These are phyloP conservation scores for Stachybotrys chartarum DNA, from an alignment of 2,329 filamentous ascomycete genomes.

Conservation along the genomic window DNA sequence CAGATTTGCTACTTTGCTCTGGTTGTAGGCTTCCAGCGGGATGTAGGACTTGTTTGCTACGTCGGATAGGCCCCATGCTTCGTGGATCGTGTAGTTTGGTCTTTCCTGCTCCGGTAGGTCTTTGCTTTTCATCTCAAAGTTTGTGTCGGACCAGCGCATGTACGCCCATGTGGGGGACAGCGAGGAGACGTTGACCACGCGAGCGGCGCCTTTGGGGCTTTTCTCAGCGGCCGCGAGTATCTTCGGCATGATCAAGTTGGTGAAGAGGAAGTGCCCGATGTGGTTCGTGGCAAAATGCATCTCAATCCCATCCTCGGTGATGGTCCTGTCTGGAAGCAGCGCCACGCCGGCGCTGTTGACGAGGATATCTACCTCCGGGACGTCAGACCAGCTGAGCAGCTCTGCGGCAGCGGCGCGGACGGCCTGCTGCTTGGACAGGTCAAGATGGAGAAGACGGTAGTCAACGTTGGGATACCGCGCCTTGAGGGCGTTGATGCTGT, in stretches of 20 bases:
- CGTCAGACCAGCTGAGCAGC: slow-evolving; percentile 18
- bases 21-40: slow-evolving; percentile 14
- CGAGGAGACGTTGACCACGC: slow-evolving; percentile 36
- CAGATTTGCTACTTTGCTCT: slow-evolving; percentile 17
- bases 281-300: slow-evolving; percentile 26
- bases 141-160: slow-evolving; percentile 32
- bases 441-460: slow-evolving; percentile 22
- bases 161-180: slow-evolving; percentile 28
- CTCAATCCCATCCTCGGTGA: slow-evolving; percentile 26
- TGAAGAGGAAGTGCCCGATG: slow-evolving; percentile 27
- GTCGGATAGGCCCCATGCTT: slow-evolving; percentile 7
- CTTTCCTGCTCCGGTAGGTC: slow-evolving; percentile 10
- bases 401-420: slow-evolving; percentile 27
- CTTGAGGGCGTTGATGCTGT: slow-evolving; percentile 25
- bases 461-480: slow-evolving; percentile 21
- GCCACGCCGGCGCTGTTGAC: slow-evolving; percentile 32
- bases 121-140: slow-evolving; percentile 26
- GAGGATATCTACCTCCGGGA: slow-evolving; percentile 24
- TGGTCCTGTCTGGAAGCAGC: slow-evolving; percentile 18
- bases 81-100: slow-evolving; percentile 3
- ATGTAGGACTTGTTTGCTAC: slow-evolving; percentile 9
- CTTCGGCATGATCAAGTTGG: slow-evolving; percentile 24
- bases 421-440: slow-evolving; percentile 28
- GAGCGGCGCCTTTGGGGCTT: slow-evolving; percentile 19
- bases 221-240: slow-evolving; percentile 17